These are phyloP conservation scores for Pleochaeta shiraiana DNA, from an alignment of 2,329 filamentous ascomycete genomes.

Conservation along the genomic window DNA sequence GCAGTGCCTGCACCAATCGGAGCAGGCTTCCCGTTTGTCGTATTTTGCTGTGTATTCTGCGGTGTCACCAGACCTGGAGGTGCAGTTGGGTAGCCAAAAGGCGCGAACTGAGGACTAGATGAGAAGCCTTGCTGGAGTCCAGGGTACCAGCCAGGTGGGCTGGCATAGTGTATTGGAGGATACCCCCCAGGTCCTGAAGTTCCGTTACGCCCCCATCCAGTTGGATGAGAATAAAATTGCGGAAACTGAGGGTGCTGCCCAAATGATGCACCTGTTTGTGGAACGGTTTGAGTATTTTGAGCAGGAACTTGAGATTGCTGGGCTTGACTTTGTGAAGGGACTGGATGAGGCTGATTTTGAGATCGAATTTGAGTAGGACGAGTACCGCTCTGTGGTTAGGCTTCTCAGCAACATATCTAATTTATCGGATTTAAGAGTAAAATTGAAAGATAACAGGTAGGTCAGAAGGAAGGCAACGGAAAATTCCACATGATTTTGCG, in stretches of 20 bases:
- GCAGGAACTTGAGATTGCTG: slow-evolving; percentile 8
- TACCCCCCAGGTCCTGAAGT: slow-evolving; percentile 41
- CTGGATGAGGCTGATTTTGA: slow-evolving; percentile 7
- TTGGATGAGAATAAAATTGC: slow-evolving; percentile 21
- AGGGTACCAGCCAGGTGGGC: slow-evolving; percentile 57
- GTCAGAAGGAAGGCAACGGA: slow-evolving; percentile 99
- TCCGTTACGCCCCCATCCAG: slow-evolving; percentile 30
- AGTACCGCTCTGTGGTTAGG: background rate
- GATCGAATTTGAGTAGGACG: slow-evolving; percentile 22
- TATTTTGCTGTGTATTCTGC: slow-evolving; percentile 15
- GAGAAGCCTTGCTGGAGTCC: slow-evolving; percentile 54
- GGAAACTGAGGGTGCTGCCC: slow-evolving; percentile 24
- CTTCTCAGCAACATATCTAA: background rate
- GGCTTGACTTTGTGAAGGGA: slow-evolving; percentile 8
- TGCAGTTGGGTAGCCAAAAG: slow-evolving; percentile 33
- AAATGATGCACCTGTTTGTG: slow-evolving; percentile 11
- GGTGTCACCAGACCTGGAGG: slow-evolving; percentile 39
- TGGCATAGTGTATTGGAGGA: slow-evolving; percentile 57
- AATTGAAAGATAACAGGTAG: too few relatives aligned
- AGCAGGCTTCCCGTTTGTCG: slow-evolving; percentile 20
- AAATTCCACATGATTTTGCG: slow-evolving; percentile 82
- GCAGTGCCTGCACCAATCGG: slow-evolving; percentile 27
- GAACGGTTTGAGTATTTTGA: slow-evolving; percentile 9
- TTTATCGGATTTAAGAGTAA: too few relatives aligned
- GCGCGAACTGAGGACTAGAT: slow-evolving; percentile 28